Base-by-base conservation (phyloP, 2,329 filamentous ascomycete genomes). In the Malbranchea zuffiana region DNA sequence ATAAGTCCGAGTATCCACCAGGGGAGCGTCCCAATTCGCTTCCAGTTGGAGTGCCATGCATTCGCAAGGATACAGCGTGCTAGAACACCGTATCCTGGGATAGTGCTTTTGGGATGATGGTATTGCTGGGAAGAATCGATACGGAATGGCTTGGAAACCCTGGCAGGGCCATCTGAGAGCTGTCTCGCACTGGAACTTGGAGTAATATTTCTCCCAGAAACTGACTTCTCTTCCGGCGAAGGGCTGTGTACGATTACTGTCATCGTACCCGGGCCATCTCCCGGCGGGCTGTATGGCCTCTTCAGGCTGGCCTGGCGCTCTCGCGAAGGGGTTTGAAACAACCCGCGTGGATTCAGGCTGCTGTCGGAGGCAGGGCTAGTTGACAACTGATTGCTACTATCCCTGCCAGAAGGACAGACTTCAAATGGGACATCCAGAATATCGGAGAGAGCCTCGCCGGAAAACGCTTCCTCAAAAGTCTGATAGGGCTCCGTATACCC, bases 1-100 rank as follows among this genome's bases (percentile, higher is more conserved):
- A 59, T 49, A 5, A 58, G 37, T 4, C 55, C 55, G n/a, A 59
- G 40, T 20, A 59, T 47, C 56, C 55, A 59, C 56, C 56, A 59
- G 21, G 54, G 53, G 18, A 59, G 32, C 24, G 49, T 52, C 7
- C 56, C 51, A 24, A 57, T 44, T 16, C 43, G 41, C 19, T 45
- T 43, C 50, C 52, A 55, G 35, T 55, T 55, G 21, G 46, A 46
- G 13, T 50, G 46, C 56, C 56, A 59, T 24, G 55, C 50, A 38
- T 55, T 55, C n/a, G 48, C 47, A 29, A 59, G 48, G 10, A 59
- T 51, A n/a, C 48, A 46, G 20, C 50, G 46, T 30, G 53, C 50
- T 7, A 59, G 35, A 15, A 32, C 35, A n/a, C 31, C 26, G 2
- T 36, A 20, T 12, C 30, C 32, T 6, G 37, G 29, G 6, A 40